These are phyloP conservation scores for Tagetes patula DNA, from an alignment of 129 eudicot species.

Conservation along the genomic window DNA sequence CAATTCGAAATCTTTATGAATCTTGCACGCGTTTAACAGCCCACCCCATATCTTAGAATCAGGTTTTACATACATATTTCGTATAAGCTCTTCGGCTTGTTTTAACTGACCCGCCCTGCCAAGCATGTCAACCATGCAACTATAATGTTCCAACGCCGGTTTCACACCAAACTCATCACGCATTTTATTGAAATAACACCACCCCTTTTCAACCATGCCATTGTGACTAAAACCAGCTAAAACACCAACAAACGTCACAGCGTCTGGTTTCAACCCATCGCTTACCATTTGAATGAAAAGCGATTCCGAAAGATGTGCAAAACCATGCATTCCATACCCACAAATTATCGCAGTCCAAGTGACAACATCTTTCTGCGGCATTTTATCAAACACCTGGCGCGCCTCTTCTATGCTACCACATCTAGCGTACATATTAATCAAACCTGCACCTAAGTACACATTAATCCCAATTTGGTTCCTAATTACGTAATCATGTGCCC, in stretches of 20 bases:
- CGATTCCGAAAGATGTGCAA: conserved; percentile 43
- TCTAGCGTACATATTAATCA: conserved; percentile 38
- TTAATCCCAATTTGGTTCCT: conserved; percentile 29
- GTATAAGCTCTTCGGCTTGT: conserved; percentile 50
- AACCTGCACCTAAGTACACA: conserved; percentile 29
- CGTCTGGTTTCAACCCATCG: conserved; percentile 48
- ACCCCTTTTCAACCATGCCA: conserved; percentile 58
- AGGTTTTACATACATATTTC: conserved; percentile 46
- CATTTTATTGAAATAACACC: conserved; percentile 46
- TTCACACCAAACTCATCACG: conserved; percentile 29
- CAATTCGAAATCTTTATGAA: conserved; percentile 47
- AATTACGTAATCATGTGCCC: conserved; percentile 34
- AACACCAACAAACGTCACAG: conserved; percentile 44
- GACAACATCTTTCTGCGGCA: conserved; percentile 46
- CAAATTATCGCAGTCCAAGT: conserved; percentile 59
- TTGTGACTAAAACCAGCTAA: conserved; percentile 63
- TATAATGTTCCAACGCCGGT: conserved; percentile 54
- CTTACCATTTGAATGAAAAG: conserved; percentile 52
- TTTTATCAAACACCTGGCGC: conserved; percentile 32
- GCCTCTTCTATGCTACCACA: conserved; percentile 43
- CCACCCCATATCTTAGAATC: conserved; percentile 60
- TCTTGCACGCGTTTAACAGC: conserved; percentile 53
- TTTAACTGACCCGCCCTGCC: conserved; percentile 58
- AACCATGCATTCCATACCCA: conserved; percentile 57
- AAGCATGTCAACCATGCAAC: conserved; percentile 61